Percentiles rank a stretch among this genome's conserved stretches.
Evolutionary conservation across 116 monocot species (phyloP).

Genomic region (Dioscorea cayenensis): DNA sequence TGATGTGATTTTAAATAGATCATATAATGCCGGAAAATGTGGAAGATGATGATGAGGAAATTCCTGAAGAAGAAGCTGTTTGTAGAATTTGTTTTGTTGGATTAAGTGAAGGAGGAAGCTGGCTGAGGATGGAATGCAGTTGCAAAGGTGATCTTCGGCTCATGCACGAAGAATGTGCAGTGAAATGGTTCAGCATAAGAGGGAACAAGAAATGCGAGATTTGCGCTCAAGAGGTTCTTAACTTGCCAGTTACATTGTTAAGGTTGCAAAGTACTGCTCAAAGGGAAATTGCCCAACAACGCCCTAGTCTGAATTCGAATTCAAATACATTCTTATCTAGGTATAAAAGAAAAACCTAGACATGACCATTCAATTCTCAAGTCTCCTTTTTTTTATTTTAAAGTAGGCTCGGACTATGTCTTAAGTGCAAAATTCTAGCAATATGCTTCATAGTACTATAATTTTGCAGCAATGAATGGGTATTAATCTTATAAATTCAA

Average conservation of each 20-base stretch:
- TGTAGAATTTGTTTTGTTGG: slow-evolving; percentile 41
- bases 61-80: slow-evolving; percentile 40
- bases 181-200: slow-evolving; percentile 53
- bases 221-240: slow-evolving; percentile 42
- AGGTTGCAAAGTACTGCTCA: slow-evolving; percentile 26
- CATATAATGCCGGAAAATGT: slow-evolving; percentile 5
- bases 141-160: slow-evolving; percentile 50
- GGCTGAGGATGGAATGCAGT: slow-evolving; percentile 49
- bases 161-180: slow-evolving; percentile 45
- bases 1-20: slow-evolving; percentile 12
- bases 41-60: slow-evolving; percentile 37
- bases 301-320: slow-evolving; percentile 12
- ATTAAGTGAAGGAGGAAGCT: slow-evolving; percentile 29
- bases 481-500: neutral
- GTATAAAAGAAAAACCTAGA: slow-evolving; percentile 8
- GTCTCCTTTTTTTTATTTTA: too few relatives aligned
- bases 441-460: neutral
- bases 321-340: slow-evolving; percentile 12
- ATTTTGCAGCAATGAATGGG: neutral
- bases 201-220: slow-evolving; percentile 47
- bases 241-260: slow-evolving; percentile 42
- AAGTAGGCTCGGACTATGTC: neutral
- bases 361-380: too few relatives aligned
- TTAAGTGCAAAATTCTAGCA: neutral
- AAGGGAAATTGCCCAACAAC: slow-evolving; percentile 15